A percentile compares a stretch with the other conserved stretches of the same genome.
These are phyloP conservation scores for Amyloporia xantha DNA, from an alignment of 768 basidiomycete species.

Conservation along the genomic window DNA sequence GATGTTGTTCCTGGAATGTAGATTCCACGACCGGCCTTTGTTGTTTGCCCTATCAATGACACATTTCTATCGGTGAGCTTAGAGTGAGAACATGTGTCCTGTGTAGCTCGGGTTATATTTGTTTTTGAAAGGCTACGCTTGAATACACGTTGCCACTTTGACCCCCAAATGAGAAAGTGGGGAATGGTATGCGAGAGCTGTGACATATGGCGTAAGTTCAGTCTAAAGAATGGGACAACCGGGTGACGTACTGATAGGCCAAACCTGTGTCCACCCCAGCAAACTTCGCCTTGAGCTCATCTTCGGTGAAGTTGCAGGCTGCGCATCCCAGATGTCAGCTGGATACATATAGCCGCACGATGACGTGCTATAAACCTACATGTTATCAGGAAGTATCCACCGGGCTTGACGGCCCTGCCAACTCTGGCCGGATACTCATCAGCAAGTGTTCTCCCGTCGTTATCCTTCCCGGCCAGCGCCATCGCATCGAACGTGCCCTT, in stretches of 20 bases:
- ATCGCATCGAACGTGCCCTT: slow-evolving; percentile 91
- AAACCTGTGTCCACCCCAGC: slow-evolving; percentile 41
- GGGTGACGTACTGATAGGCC: slow-evolving; percentile 48
- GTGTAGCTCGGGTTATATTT: slow-evolving; percentile 1
- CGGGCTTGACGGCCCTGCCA: slow-evolving; percentile 49
- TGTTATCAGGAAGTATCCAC: slow-evolving; percentile 71
- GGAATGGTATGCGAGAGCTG: slow-evolving; percentile 70
- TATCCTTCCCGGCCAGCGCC: slow-evolving; percentile 58
- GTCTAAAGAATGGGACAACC: background rate
- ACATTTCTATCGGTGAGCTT: too few relatives aligned
- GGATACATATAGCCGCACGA: background rate
- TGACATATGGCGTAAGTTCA: background rate
- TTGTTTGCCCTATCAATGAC: too few relatives aligned
- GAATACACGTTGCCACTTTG: slow-evolving; percentile 62
- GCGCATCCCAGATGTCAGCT: background rate
- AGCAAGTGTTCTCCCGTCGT: slow-evolving; percentile 44
- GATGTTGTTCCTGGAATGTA: slow-evolving; percentile 40
- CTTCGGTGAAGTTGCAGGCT: slow-evolving; percentile 81
- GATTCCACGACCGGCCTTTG: background rate
- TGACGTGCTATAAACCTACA: slow-evolving; percentile 39
- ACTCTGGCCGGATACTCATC: slow-evolving; percentile 56
- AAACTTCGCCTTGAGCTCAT: slow-evolving; percentile 58
- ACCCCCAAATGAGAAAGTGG: slow-evolving; percentile 74
- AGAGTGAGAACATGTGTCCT: background rate
- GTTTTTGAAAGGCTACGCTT: slow-evolving; percentile 63